phyloP scores from a whole-genome alignment of 2,329 filamentous ascomycete species.

The Cladosporium sp. region DNA sequence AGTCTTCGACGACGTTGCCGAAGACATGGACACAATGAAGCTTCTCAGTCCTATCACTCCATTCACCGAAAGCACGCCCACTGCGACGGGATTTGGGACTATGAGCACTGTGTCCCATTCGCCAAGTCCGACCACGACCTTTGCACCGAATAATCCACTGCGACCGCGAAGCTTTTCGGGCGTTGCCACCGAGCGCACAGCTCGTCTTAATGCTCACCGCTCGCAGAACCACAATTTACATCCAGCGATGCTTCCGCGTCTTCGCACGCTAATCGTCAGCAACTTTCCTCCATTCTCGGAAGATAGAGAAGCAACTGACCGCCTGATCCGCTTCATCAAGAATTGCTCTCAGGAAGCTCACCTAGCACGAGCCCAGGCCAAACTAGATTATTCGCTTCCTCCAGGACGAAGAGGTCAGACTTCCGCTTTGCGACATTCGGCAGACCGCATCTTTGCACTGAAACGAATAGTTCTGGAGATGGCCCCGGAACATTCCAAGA shows the following conservation, averaged over 20 bases:
- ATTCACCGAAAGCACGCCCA: constrained; percentile 22
- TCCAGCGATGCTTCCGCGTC: constrained; percentile 55
- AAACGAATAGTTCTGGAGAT: constrained; percentile 59
- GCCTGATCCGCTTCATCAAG: constrained; percentile 56
- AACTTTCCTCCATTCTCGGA: constrained; percentile 48
- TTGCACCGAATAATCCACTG: constrained; percentile 15
- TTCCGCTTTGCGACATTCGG: constrained; percentile 46
- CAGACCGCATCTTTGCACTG: constrained; percentile 52
- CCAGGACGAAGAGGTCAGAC: constrained; percentile 53
- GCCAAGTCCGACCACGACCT: constrained; percentile 9
- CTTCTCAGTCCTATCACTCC: constrained; percentile 27
- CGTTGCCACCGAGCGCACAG: constrained; percentile 31
- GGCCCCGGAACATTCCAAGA: constrained; percentile 39
- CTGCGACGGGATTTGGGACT: constrained; percentile 11
- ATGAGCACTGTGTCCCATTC: constrained; percentile 16
- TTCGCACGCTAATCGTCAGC: constrained; percentile 58
- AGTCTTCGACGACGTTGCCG: constrained; percentile 35
- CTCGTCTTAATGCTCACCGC: constrained; percentile 30
- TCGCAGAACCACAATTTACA: constrained; percentile 43
- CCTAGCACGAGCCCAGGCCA: constrained; percentile 54
- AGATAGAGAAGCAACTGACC: constrained; percentile 43
- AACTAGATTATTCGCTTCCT: constrained; percentile 59
- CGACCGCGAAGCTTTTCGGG: constrained; percentile 34
- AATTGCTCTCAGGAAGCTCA: constrained; percentile 57
- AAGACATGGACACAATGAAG: constrained; percentile 22